Conservation (phyloP, 345 rosid species). For the Lumnitzera racemosa region DNA sequence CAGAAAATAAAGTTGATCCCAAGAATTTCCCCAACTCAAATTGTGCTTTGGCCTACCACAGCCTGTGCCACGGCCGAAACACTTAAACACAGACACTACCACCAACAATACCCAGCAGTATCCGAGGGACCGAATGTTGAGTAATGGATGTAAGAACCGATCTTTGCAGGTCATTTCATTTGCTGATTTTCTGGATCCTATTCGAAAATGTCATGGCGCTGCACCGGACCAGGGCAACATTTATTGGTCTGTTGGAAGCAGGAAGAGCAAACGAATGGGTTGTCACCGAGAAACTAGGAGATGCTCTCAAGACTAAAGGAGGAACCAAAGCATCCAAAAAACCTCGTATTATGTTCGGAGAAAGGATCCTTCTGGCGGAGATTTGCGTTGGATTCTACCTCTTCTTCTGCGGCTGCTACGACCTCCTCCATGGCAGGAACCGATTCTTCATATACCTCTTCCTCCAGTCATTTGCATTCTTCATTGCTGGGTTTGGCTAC, state of each 20-base stretch:
- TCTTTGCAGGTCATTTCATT: conserved; percentile 45
- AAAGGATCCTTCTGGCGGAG: conserved; percentile 66
- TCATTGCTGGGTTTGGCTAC: conserved; percentile 64
- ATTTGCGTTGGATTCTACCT: conserved; percentile 63
- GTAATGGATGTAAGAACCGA: too few species aligned
- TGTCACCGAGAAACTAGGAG: conserved; percentile 87
- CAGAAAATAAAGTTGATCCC: too few species aligned
- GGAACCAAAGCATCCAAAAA: conserved; percentile 32
- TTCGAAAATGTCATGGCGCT: conserved; percentile 93
- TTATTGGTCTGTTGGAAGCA: conserved; percentile 75
- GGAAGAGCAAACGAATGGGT: conserved; percentile 94
- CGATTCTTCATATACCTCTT: conserved; percentile 56
- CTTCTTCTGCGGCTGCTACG: conserved; percentile 69
- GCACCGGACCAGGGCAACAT: conserved; percentile 80
- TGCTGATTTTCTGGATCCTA: conserved; percentile 64
- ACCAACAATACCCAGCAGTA: too few species aligned
- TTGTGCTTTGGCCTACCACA: too few species aligned
- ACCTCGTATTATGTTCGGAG: conserved; percentile 43
- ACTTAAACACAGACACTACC: too few species aligned
- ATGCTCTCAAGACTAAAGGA: conserved; percentile 42
- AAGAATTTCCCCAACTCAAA: too few species aligned
- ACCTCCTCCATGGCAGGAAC: conserved; percentile 49
- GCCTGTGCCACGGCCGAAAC: too few species aligned
- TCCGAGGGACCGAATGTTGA: too few species aligned
- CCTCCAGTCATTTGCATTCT: conserved; percentile 67